Evolutionary conservation across 495 filamentous ascomycete species (phyloP).

Genomic region (Trichoderma gamsii): DNA sequence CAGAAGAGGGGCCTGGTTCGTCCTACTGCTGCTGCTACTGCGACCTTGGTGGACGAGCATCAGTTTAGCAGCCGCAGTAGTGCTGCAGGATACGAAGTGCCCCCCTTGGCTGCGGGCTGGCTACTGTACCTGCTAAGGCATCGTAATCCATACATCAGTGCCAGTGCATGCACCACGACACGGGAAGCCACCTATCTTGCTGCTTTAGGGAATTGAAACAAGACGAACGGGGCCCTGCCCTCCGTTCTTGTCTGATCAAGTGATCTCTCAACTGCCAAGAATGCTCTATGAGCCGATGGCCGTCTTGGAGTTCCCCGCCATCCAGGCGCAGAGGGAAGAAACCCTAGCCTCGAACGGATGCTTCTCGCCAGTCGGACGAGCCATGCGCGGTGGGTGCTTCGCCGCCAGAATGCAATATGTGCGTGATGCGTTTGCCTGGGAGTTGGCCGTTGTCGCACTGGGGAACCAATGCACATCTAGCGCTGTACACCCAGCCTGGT

Average conservation of each 20-base stretch:
- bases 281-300: conserved; percentile 3
- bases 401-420: neutral
- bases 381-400: neutral
- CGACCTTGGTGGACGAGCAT: neutral
- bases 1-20: conserved; percentile 1
- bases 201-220: conserved; percentile 3
- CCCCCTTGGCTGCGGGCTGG: neutral
- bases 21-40: neutral
- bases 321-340: neutral
- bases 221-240: neutral
- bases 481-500: neutral
- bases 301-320: conserved; percentile 5
- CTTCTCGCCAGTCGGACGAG: conserved; percentile 2
- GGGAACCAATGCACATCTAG: neutral
- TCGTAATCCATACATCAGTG: neutral
- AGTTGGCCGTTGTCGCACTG: neutral
- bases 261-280: conserved; percentile 8
- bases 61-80: neutral
- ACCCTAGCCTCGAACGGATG: conserved; percentile 9
- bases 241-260: conserved; percentile 5
- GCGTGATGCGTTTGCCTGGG: conserved; percentile 8
- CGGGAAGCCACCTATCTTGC: neutral
- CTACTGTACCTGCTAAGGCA: neutral
- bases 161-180: neutral
- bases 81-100: conserved; percentile 3